Evolutionary conservation across 169 alveolate species (phyloP).

Genomic region (Eimeria falciformis): DNA sequence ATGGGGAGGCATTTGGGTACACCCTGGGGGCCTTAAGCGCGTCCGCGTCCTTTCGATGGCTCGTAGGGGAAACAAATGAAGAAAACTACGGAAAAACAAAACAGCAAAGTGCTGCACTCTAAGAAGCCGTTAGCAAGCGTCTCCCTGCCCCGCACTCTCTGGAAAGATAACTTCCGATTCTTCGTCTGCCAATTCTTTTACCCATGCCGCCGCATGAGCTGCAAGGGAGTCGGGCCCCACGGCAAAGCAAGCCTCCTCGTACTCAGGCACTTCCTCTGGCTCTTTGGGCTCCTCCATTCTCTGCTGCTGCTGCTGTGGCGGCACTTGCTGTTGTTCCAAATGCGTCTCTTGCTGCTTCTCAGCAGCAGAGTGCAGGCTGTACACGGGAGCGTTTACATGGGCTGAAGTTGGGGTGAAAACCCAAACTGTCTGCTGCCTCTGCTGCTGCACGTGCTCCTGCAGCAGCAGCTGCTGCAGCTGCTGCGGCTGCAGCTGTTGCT

Average conservation of each 20-base stretch:
- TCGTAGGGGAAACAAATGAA: too few species aligned
- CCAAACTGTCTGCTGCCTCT: background rate
- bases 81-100: too few species aligned
- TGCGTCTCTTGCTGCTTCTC: background rate
- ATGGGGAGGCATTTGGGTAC: too few species aligned
- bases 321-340: background rate
- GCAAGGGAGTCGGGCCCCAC: constrained; percentile 33
- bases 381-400: background rate
- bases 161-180: background rate
- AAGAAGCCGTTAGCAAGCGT: too few species aligned
- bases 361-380: background rate
- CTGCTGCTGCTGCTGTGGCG: constrained; percentile 25
- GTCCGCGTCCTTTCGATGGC: too few species aligned
- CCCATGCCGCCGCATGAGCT: constrained; percentile 18
- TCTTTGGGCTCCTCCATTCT: background rate
- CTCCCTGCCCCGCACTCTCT: too few species aligned
- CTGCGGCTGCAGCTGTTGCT: constrained; percentile 22
- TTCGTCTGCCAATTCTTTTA: background rate
- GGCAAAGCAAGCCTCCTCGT: constrained; percentile 5
- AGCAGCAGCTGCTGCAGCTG: constrained; percentile 8
- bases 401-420: background rate
- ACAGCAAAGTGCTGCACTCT: too few species aligned
- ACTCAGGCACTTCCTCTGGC: constrained; percentile 7
- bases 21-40: too few species aligned
- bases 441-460: constrained; percentile 1